Conservation (phyloP, 139 green algal genomes). For the Chlamydomonas incerta region DNA sequence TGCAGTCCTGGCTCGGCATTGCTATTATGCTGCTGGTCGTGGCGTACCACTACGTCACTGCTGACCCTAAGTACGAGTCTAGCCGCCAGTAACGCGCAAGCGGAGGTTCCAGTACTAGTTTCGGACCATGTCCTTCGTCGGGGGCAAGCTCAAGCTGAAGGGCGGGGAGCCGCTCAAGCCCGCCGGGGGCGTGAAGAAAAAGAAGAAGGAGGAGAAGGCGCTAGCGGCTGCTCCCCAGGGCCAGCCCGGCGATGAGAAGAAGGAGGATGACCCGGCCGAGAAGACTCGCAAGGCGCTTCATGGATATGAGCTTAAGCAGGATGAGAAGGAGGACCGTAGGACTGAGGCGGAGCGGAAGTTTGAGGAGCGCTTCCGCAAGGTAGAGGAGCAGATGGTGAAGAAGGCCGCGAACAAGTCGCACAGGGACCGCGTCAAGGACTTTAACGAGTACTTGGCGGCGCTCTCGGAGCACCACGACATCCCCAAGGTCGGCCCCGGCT, state of each 20-base stretch:
- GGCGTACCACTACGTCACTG: constrained; percentile 81
- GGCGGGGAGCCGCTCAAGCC: constrained; percentile 66
- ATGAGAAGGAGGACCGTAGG: constrained; percentile 68
- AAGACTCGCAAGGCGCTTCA: constrained; percentile 46
- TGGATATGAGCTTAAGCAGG: constrained; percentile 56
- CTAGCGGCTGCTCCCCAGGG: constrained; percentile 5
- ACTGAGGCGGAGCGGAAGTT: constrained; percentile 85
- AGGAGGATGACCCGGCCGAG: not conserved
- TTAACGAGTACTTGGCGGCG: constrained; percentile 84
- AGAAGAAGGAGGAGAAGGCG: constrained; percentile 73
- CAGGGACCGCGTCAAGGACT: constrained; percentile 85
- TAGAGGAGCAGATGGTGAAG: constrained; percentile 74
- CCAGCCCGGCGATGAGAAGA: constrained; percentile 17
- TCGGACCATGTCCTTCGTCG: constrained; percentile 73
- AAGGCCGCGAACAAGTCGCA: constrained; percentile 86
- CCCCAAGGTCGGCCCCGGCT: constrained; percentile 84
- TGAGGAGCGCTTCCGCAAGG: constrained; percentile 56
- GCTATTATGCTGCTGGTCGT: constrained; percentile 80
- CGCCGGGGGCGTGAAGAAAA: constrained; percentile 81
- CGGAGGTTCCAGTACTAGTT: not conserved
- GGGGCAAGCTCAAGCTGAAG: constrained; percentile 93
- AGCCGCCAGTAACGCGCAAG: not conserved
- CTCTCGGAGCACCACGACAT: constrained; percentile 92
- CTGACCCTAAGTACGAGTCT: constrained; percentile 52
- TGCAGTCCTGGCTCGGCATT: constrained; percentile 82